Base-by-base conservation (phyloP, 345 rosid genomes). In the Lumnitzera racemosa region DNA sequence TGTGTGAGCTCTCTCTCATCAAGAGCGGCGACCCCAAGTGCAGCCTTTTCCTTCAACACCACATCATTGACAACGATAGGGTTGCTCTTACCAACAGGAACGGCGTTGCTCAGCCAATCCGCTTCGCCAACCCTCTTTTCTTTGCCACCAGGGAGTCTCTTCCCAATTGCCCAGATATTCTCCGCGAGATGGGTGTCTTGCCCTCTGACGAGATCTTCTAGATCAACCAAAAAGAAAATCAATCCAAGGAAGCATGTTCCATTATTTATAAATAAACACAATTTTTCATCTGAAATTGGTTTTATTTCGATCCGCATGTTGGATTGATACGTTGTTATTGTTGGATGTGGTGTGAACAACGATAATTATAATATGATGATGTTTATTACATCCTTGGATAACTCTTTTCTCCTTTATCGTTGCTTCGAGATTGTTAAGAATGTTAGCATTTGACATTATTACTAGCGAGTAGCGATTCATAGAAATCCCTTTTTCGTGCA, bases 151-250 rank as follows among this genome's bases (percentile, higher is more conserved):
- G 16, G 53, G 48, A 31, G 23, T 0, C 49, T 17, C 70, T 58
- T 24, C n/a, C 63, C 24, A 20, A 41, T 41, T 67, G 70, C 52
- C 2, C 43, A 0, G 13, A 59, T n/a, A 53, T 67, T 53, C 70
- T 67, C 58, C 31, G 15, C 13, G 64, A 67, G 41, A 67, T 67
- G 70, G 70, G 70, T 7, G 36, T 67, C 64, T 47, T 67, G 24
- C 70, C 70, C 11, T 50, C 41, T 0, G 4, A 43, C 31, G 66
- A 15, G 2, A 1, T 3, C 17, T 51, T 17, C 61, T 41, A 57
- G 13, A 2, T 31, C 11, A 5, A 12, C 3, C 20, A 23, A 15
- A 43, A 53, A 24, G 20, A 24, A 47, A 36, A 43, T 24, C 13
- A 48, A 59, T 46, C 16, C 36, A 27, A 27, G 5, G 5, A 5